Evolutionary conservation across 352 stramenopile genomes (phyloP).

Genomic region (Sclerospora graminicola): DNA sequence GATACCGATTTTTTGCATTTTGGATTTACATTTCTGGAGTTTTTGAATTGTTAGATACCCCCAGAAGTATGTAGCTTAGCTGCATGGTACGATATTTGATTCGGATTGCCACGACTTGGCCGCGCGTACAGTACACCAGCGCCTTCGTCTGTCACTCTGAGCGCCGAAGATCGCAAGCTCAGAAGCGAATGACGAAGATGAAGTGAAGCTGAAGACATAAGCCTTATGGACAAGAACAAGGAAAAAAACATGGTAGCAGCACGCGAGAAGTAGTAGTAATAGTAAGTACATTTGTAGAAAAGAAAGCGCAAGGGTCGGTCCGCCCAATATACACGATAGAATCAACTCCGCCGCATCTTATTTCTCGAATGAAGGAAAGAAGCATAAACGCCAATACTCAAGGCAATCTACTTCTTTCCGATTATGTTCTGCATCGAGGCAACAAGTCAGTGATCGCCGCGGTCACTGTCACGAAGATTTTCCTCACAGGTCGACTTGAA

Average conservation of each 20-base stretch:
- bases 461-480: background rate
- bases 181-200: slow-evolving; percentile 20
- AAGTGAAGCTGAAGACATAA: slow-evolving; percentile 25
- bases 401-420: background rate
- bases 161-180: no score
- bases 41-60: slow-evolving; percentile 30
- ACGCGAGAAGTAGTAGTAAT: slow-evolving; percentile 28
- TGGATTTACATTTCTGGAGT: slow-evolving; percentile 30
- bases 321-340: slow-evolving; percentile 34
- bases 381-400: no score
- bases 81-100: slow-evolving; percentile 35
- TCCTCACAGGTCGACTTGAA: slow-evolving; percentile 3
- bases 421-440: background rate
- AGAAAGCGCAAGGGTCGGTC: slow-evolving; percentile 17
- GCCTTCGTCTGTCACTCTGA: slow-evolving; percentile 13
- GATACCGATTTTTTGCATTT: slow-evolving; percentile 26
- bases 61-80: slow-evolving; percentile 21
- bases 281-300: slow-evolving; percentile 44
- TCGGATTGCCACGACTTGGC: slow-evolving; percentile 23
- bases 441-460: background rate
- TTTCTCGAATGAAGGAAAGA: no score
- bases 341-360: slow-evolving; percentile 18
- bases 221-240: slow-evolving; percentile 19
- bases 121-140: slow-evolving; percentile 2
- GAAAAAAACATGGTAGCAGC: slow-evolving; percentile 18